phyloP scores from a whole-genome alignment of 1,284 basidiomycete genomes.

The Chalciporus piperatoides region DNA sequence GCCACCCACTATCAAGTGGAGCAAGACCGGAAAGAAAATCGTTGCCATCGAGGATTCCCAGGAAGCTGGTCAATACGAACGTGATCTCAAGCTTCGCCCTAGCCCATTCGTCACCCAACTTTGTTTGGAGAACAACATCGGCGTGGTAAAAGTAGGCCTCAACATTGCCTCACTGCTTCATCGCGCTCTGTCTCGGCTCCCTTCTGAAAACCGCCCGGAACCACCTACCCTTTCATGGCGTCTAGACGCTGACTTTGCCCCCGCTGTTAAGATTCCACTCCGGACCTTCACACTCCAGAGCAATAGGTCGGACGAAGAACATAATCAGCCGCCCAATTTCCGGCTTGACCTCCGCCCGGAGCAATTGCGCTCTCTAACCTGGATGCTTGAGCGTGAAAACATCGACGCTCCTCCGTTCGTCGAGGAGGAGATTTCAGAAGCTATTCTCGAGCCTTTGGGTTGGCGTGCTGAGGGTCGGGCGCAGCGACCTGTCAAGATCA shows the following conservation, averaged over 20 bases:
- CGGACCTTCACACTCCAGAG: conserved; percentile 70
- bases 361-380: conserved; percentile 85
- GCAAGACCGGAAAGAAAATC: conserved; percentile 55
- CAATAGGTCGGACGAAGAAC: conserved; percentile 75
- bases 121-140: conserved; percentile 64
- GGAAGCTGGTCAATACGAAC: conserved; percentile 84
- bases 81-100: conserved; percentile 84
- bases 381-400: conserved; percentile 88
- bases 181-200: conserved; percentile 81
- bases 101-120: conserved; percentile 87
- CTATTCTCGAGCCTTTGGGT: conserved; percentile 77
- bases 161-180: conserved; percentile 88
- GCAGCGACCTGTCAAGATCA: conserved; percentile 68
- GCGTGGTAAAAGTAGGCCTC: conserved; percentile 80
- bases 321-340: conserved; percentile 80
- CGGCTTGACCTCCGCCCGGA: conserved; percentile 70
- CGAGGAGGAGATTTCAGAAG: conserved; percentile 94
- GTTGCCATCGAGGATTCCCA: conserved; percentile 76
- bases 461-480: conserved; percentile 94
- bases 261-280: conserved; percentile 57
- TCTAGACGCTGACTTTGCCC: conserved; percentile 73
- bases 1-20: conserved; percentile 76
- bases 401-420: conserved; percentile 67
- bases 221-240: conserved; percentile 70
- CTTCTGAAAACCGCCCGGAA: conserved; percentile 50